Evolutionary conservation across 306 rosid species (phyloP).

Genomic region (Spatholobus suberectus): DNA sequence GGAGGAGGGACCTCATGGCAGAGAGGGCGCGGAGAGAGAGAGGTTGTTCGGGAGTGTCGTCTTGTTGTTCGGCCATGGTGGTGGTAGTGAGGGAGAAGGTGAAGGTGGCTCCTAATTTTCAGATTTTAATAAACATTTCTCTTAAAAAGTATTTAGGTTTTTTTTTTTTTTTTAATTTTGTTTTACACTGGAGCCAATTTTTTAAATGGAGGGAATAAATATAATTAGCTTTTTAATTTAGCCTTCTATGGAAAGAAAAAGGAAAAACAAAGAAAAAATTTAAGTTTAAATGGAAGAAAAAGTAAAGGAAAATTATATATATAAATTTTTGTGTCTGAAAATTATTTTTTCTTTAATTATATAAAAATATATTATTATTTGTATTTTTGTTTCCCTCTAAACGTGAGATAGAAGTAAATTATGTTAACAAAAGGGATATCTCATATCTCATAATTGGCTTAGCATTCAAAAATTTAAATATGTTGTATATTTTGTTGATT

Average conservation of each 20-base stretch:
- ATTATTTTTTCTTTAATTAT: too few species aligned
- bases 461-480: too few species aligned
- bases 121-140: neutral
- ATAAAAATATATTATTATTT: too few species aligned
- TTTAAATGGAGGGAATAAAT: neutral
- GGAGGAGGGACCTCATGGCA: slow-evolving; percentile 58
- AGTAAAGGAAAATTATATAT: too few species aligned
- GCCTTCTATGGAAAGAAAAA: neutral
- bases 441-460: too few species aligned
- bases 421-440: too few species aligned
- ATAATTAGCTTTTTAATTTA: neutral
- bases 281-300: neutral
- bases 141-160: neutral
- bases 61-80: slow-evolving; percentile 14
- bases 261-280: neutral
- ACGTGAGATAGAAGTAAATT: too few species aligned
- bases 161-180: neutral
- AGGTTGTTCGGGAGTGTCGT: slow-evolving; percentile 31
- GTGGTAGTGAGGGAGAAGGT: neutral
- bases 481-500: too few species aligned
- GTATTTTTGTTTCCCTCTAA: too few species aligned
- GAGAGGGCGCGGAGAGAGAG: slow-evolving; percentile 53
- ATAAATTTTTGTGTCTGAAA: too few species aligned
- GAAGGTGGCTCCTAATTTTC: neutral
- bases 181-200: neutral